phyloP scores from a whole-genome alignment of 2,329 filamentous ascomycete genomes.

The Apiospora aurea region DNA sequence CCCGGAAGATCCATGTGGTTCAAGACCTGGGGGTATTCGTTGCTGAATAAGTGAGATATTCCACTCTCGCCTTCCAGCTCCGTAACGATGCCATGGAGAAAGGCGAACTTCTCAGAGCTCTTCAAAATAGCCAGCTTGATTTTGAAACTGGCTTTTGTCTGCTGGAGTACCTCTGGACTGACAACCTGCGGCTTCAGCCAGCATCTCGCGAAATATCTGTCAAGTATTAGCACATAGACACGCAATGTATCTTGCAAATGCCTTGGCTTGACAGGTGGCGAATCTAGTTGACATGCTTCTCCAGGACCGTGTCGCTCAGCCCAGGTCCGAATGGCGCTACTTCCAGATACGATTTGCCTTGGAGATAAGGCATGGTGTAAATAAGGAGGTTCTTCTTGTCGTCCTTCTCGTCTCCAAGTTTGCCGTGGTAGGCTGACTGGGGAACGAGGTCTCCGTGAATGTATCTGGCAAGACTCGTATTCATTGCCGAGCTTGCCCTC shows the following conservation, averaged over 20 bases:
- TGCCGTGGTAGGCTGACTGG: background rate
- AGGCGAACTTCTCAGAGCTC: background rate
- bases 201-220: background rate
- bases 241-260: background rate
- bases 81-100: background rate
- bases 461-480: background rate
- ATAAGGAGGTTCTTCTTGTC: background rate
- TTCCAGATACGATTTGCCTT: background rate
- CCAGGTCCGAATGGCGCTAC: background rate
- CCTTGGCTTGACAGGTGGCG: background rate
- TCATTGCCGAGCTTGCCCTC: background rate
- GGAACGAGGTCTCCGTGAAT: background rate
- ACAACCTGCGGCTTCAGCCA: background rate
- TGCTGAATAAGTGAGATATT: background rate
- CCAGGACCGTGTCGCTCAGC: background rate
- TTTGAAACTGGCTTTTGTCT: background rate
- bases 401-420: background rate
- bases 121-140: background rate
- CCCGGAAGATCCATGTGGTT: background rate
- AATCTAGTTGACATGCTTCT: background rate
- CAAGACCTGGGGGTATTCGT: background rate
- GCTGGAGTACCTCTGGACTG: background rate
- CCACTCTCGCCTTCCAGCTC: background rate
- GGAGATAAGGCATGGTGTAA: background rate
- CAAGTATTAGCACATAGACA: background rate